These are phyloP conservation scores for Plasmodium ovale DNA, from an alignment of 169 alveolate genomes.

Conservation along the genomic window DNA sequence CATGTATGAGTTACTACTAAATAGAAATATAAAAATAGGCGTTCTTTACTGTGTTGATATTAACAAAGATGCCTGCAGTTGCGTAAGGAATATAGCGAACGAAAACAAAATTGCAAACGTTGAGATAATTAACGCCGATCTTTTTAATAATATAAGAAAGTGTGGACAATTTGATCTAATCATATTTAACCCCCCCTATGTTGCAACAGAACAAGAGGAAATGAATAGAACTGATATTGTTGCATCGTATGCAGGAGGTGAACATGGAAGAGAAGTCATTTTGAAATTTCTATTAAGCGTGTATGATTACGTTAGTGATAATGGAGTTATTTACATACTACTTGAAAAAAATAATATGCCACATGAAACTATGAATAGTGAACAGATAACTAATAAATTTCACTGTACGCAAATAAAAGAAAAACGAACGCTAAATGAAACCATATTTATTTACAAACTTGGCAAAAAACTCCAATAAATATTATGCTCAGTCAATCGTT, in stretches of 20 bases:
- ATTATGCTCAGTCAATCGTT: too few species aligned
- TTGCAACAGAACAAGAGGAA: conserved; percentile 61
- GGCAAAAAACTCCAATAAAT: conserved; percentile 17
- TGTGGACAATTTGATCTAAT: conserved; percentile 54
- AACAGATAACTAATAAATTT: conserved; percentile 11
- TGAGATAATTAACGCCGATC: conserved; percentile 38
- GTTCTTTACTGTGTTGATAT: conserved; percentile 64
- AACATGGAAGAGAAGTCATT: conserved; percentile 70
- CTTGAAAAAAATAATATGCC: conserved; percentile 61
- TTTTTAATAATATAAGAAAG: conserved; percentile 40
- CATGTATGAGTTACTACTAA: conserved; percentile 34
- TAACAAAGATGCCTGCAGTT: conserved; percentile 53
- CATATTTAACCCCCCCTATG: conserved; percentile 74
- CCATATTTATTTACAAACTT: conserved; percentile 64
- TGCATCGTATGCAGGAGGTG: conserved; percentile 73
- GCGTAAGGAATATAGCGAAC: conserved; percentile 26
- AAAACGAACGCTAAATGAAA: conserved; percentile 67
- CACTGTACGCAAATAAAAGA: conserved; percentile 26
- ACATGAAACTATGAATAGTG: conserved; percentile 36
- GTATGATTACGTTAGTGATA: conserved; percentile 52
- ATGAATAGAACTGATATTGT: conserved; percentile 56
- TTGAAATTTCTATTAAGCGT: conserved; percentile 53
- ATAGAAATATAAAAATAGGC: conserved; percentile 22
- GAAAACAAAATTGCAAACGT: conserved; percentile 45
- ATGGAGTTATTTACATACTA: conserved; percentile 55